A percentile compares a stretch with the other conserved stretches of the same genome.
Conservation (phyloP, 495 filamentous ascomycete genomes). For the Hypoxylon subgilvum region DNA sequence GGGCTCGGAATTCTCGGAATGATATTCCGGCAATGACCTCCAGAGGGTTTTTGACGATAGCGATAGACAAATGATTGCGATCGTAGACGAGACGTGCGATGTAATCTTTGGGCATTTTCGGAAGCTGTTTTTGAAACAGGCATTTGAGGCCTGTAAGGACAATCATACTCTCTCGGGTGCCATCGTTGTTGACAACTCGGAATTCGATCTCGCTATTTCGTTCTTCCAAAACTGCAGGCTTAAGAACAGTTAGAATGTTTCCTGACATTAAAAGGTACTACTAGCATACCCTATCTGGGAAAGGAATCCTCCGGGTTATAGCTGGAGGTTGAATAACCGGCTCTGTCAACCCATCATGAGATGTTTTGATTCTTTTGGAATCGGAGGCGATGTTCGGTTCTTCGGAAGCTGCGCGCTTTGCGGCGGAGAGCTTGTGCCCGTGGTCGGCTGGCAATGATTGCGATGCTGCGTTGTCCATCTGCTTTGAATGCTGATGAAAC, state of each 20-base stretch:
- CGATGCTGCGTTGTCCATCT: background rate
- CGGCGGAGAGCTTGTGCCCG: background rate
- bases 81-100: background rate
- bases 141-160: background rate
- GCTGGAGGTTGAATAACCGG: background rate
- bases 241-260: background rate
- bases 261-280: background rate
- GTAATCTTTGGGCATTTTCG: background rate
- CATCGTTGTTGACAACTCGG: background rate
- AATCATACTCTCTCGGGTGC: background rate
- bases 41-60: background rate
- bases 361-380: background rate
- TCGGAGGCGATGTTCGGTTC: background rate
- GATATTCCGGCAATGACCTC: background rate
- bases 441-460: background rate
- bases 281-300: background rate
- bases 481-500: background rate
- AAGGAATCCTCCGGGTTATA: background rate
- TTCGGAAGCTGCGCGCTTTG: background rate
- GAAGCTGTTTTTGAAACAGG: background rate
- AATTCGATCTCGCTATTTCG: background rate
- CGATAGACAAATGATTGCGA: background rate
- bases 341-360: background rate
- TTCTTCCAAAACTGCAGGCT: background rate
- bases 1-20: background rate